Percentiles rank a stretch among this genome's conserved stretches.
phyloP scores from a whole-genome alignment of 306 rosid species.

The Geum urbanum region DNA sequence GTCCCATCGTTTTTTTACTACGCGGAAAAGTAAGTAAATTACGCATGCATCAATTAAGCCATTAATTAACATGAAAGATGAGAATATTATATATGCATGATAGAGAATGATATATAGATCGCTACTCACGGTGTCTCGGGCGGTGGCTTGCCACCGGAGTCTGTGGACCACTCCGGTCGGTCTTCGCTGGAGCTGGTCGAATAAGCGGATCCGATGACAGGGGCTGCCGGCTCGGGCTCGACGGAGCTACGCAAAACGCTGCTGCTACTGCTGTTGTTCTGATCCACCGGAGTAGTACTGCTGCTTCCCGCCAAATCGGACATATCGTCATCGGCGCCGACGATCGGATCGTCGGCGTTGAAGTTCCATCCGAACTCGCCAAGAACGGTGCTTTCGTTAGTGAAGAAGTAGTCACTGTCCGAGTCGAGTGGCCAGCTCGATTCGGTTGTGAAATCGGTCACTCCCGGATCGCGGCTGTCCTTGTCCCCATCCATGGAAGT shows the following conservation, averaged over 20 bases:
- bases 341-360: constrained; percentile 39
- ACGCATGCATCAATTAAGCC: constrained; percentile 8
- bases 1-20: constrained; percentile 11
- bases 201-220: constrained; percentile 31
- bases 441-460: constrained; percentile 35
- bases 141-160: constrained; percentile 54
- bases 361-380: constrained; percentile 72
- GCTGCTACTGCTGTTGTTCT: constrained; percentile 8
- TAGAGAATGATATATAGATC: not conserved
- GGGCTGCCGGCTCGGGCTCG: constrained; percentile 21
- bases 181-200: constrained; percentile 89
- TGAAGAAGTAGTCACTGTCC: constrained; percentile 36
- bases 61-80: constrained; percentile 7
- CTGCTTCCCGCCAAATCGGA: constrained; percentile 29
- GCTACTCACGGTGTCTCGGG: constrained; percentile 82
- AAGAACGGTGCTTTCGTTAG: constrained; percentile 42
- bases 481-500: constrained; percentile 38
- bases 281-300: not conserved
- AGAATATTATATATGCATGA: not conserved
- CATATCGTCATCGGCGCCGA: constrained; percentile 23
- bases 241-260: constrained; percentile 4
- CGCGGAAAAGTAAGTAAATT: constrained; percentile 26
- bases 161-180: constrained; percentile 62
- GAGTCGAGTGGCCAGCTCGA: constrained; percentile 50
- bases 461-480: constrained; percentile 39